Evolutionary conservation across 176 grass and related monocot species (phyloP).

Genomic region (Phoenix roebelenii): DNA sequence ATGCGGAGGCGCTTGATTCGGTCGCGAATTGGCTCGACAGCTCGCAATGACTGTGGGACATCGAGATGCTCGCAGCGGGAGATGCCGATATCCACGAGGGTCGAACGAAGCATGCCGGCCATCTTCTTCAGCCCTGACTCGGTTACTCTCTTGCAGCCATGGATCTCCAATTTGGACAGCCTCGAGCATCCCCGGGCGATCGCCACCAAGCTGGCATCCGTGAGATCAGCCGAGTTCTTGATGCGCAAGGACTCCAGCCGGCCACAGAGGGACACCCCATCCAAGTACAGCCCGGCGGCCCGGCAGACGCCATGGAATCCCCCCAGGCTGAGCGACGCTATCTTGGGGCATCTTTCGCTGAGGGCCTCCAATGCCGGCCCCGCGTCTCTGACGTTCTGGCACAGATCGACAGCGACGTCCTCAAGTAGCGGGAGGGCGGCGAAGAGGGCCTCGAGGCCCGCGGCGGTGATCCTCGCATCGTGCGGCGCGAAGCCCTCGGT

Average conservation of each 20-base stretch:
- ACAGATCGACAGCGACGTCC: conserved; percentile 70
- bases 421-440: conserved; percentile 43
- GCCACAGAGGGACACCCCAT: conserved; percentile 75
- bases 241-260: conserved; percentile 59
- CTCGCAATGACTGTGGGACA: conserved; percentile 40
- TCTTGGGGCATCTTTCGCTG: conserved; percentile 35
- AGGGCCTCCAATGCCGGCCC: conserved; percentile 57
- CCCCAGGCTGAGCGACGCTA: conserved; percentile 60
- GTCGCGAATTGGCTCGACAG: conserved; percentile 49
- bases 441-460: conserved; percentile 55
- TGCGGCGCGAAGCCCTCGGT: conserved; percentile 21
- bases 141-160: conserved; percentile 52
- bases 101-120: conserved; percentile 24
- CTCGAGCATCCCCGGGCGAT: conserved; percentile 69
- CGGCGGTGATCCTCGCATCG: conserved; percentile 46
- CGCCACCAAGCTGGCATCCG: conserved; percentile 38
- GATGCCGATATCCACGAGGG: conserved; percentile 62
- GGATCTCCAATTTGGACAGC: conserved; percentile 55
- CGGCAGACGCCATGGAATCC: conserved; percentile 74
- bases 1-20: conserved; percentile 73
- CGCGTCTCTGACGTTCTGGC: conserved; percentile 51
- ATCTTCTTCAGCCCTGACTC: conserved; percentile 45
- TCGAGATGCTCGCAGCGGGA: conserved; percentile 56
- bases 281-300: conserved; percentile 55
- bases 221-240: conserved; percentile 71